Evolutionary conservation across 345 rosid genomes (phyloP), one percentile per base, ranked within the genome.

Genomic region (Garcia nutans): DNA sequence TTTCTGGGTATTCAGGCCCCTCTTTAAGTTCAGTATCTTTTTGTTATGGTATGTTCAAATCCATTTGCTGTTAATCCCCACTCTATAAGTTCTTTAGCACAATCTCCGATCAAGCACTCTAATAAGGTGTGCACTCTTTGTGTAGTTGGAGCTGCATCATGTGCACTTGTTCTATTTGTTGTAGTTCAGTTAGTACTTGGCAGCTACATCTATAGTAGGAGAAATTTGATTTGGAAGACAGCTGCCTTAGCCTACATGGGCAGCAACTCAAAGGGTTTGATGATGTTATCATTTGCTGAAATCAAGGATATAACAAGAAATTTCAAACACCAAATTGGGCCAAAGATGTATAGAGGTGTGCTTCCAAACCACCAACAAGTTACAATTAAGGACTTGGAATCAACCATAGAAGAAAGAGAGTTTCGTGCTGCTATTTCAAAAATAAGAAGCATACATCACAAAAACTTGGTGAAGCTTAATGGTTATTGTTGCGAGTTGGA

Each of bases 401-500:
- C 82, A 22, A 66, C 78, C 4, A 79, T 78, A 15, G 91, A 81
- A 54, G 92, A 89, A 62, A 89, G 93, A 73, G 91, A 86, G 79
- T 93, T 91, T 24, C 81, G 97, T 71, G 82, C 87, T 83, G 84
- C 86, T 22, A 89, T 90, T 61, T 82, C 89, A 31, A 91, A 82
- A 86, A 79, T 90, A 54, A 91, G 95, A 76, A 86, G 85, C 85
- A 93, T 91, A 81, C 90, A 91, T 82, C 98, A 93, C 86, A 89
- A 84, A 82, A 84, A 91, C 76, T 83, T 93, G 56, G 80, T 86
- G 8, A 91, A 86, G 86, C 85, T 93, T 81, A 86, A 86, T 75
- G 98, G 95, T 62, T 89, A 89, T 72, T 91, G 98, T 72, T 90
- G 88, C 2, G 98, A 91, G 70, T 70, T 74, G 5, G 83, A 82